Conservation (phyloP, 108 stramenopile species). For the Skeletonema menzelii region DNA sequence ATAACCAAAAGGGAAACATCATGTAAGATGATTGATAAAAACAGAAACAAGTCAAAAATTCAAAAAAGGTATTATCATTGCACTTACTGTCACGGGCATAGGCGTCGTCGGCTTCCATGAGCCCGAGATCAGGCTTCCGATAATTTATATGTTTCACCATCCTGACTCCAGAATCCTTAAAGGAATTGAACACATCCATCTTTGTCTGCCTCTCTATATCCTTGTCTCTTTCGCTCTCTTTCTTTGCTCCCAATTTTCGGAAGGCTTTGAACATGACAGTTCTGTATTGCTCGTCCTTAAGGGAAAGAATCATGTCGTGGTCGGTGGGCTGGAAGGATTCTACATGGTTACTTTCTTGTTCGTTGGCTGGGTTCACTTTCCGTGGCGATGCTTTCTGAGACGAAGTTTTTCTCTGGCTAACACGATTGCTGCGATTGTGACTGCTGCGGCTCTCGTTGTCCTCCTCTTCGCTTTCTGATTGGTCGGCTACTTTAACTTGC, state of each 20-base stretch:
- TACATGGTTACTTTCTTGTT: not conserved
- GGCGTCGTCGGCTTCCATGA: not conserved
- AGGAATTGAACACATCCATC: not conserved
- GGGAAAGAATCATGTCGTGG: not conserved
- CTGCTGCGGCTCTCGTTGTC: not conserved
- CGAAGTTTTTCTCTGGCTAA: not conserved
- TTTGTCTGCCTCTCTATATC: not conserved
- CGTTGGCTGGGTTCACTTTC: not conserved
- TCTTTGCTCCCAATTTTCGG: conserved; percentile 1
- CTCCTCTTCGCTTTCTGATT: not conserved
- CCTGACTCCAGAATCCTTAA: not conserved
- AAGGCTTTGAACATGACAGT: not conserved
- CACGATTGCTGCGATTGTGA: not conserved
- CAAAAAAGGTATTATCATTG: not conserved
- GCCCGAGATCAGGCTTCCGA: not conserved
- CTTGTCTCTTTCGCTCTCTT: not conserved
- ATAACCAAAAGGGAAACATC: not conserved
- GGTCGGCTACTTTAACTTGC: not conserved
- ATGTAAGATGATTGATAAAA: not conserved
- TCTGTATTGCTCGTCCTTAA: not conserved
- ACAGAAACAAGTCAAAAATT: not conserved
- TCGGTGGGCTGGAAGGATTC: not conserved
- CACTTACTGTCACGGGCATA: conserved; percentile 1
- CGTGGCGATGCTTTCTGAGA: not conserved
- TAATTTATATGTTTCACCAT: not conserved